Base-by-base conservation (phyloP, 306 rosid genomes). In the Lupinus albus region DNA sequence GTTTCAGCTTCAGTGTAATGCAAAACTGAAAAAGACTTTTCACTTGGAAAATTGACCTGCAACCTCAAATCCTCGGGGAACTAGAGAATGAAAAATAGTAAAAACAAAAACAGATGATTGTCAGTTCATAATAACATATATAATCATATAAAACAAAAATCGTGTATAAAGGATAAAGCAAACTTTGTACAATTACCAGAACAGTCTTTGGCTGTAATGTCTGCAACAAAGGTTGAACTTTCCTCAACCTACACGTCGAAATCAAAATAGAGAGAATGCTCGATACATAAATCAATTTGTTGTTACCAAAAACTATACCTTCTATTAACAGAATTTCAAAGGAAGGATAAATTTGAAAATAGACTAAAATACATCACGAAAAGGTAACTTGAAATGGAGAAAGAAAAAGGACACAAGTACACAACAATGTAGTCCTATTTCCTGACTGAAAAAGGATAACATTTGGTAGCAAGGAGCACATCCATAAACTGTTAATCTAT, bases 201-300 rank as follows among this genome's bases (percentile, higher is more conserved):
- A 78, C 76, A 59, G 75, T 70, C 79, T 87, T 87, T 54, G 98
- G 86, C 68, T 76, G 89, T 84, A 89, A 60, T 50, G 69, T 65
- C 78, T 71, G 78, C 58, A 87, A 72, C 80, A 87, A 77, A 13
- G 89, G 86, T 52, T 67, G 69, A 78, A 89, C 74, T 59, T 86
- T 86, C 36, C 8, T 72, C 81, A 80, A 65, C 85, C 98, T 89
- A 64, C 77, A 76, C 72, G 20, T 15, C 4, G 20, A 70, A 15
- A 81, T 55, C 8, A 47, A 42, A 59, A 73, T 42, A 51, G 1
- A 10, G 6, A 72, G 25, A 61, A 66, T 45, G 45, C 4, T 71
- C 39, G 51, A 54, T 52, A 25, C 38, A 69, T 38, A 72, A 25
- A 71, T 2, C 59, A 58, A 71, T 15, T 36, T 54, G 38, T 44